Evolutionary conservation across 148 eudicot genomes (phyloP), one percentile per base, ranked within the genome.

Genomic region (Nepenthes mirabilis): DNA sequence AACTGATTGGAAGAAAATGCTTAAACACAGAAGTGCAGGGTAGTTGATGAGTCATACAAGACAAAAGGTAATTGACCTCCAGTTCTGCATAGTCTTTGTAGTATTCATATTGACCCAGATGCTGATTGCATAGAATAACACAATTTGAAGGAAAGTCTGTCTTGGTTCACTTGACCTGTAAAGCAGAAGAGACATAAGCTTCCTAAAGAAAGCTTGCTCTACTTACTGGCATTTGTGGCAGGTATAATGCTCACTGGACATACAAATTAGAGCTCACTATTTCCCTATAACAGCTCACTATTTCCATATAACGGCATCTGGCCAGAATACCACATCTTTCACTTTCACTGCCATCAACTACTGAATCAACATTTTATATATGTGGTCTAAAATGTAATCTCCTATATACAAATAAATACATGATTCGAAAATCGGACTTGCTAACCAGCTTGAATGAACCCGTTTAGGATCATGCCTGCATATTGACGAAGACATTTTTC

Each of bases 311-410:
- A 95, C 96, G 79, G 23, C 86, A n/a, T 49, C 48, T 23, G 96
- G 57, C 96, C 96, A 69, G 75, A 71, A 65, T 88, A 93, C 68
- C 99, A 76, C 99, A 90, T 83, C 98, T 74, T 72, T 93, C 96
- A 77, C 85, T 80, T 77, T 82, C 83, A 64, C 73, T 78, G 11
- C 99, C 95, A 71, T 93, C 99, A 63, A 86, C 89, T 74, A 78
- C 91, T 34, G 85, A 79, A 70, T 83, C 85, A 67, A 96, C 91
- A 47, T 79, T 71, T 57, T 73, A 70, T 58, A 80, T 86, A 73
- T 93, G 96, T 69, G 75, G 85, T 58, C 64, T 86, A 57, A 86
- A 75, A 56, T 93, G 96, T 55, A 77, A 72, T 72, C 82, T 83
- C 50, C 76, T 83, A 68, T 86, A 93, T 34, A 72, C 87, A 82